These are phyloP conservation scores for Austroboletus rostrupii DNA, from an alignment of 1,284 basidiomycete genomes.

Conservation along the genomic window DNA sequence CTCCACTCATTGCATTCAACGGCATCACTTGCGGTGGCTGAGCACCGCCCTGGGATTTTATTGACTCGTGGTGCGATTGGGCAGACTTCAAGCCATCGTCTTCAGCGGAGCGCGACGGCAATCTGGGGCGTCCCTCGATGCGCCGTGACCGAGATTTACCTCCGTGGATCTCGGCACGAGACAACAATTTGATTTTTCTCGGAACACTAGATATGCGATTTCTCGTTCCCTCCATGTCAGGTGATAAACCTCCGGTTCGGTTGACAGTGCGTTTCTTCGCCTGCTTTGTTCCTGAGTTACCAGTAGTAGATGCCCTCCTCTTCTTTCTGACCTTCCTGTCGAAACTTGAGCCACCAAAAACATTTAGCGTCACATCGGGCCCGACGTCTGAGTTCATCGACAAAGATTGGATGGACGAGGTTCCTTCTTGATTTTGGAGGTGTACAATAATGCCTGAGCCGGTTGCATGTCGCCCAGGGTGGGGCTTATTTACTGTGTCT, in stretches of 20 bases:
- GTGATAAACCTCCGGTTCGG: background rate
- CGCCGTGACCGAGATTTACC: conserved; percentile 1
- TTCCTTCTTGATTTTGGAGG: background rate
- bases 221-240: conserved; percentile 2
- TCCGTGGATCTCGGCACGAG: background rate
- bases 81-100: conserved; percentile 1
- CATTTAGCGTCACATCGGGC: background rate
- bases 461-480: conserved; percentile 4
- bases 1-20: conserved; percentile 1
- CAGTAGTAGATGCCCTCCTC: background rate
- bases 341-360: background rate
- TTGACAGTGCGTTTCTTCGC: conserved; percentile 6
- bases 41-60: background rate
- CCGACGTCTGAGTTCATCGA: background rate
- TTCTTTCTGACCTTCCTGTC: conserved; percentile 9
- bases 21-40: background rate
- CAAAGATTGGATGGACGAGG: background rate
- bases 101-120: conserved; percentile 3
- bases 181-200: conserved; percentile 19
- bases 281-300: background rate
- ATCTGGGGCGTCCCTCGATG: conserved; percentile 3
- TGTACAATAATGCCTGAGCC: background rate
- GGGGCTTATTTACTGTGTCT: conserved; percentile 20
- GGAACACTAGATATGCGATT: background rate
- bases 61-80: background rate